These are phyloP conservation scores for Aspergillus vadensis DNA, from an alignment of 2,329 filamentous ascomycete genomes.

Conservation along the genomic window DNA sequence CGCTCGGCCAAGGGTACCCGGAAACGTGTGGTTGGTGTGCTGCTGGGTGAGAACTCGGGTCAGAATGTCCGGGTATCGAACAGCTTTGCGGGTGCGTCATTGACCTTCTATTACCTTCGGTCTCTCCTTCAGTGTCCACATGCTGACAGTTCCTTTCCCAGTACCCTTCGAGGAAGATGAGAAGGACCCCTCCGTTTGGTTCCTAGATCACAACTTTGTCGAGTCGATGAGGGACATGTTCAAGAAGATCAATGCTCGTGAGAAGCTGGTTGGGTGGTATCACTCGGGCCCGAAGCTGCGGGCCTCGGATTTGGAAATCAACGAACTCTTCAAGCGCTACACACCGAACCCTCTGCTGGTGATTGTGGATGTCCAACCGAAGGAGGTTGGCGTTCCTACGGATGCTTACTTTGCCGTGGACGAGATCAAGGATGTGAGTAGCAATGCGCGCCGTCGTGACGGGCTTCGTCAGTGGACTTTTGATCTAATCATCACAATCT, in stretches of 20 bases:
- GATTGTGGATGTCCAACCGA: conserved; percentile 97
- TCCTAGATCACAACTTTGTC: conserved; percentile 98
- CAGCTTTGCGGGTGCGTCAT: conserved; percentile 84
- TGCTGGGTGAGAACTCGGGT: conserved; percentile 93
- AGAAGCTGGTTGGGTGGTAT: conserved; percentile 99
- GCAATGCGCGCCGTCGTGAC: neutral
- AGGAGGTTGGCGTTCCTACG: conserved; percentile 95
- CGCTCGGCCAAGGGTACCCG: conserved; percentile 86
- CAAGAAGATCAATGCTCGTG: conserved; percentile 98
- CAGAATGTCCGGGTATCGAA: conserved; percentile 97
- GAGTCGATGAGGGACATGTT: conserved; percentile 99
- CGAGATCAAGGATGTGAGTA: conserved; percentile 95
- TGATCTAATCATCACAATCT: neutral
- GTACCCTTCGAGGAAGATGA: conserved; percentile 99
- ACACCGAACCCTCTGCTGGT: conserved; percentile 94
- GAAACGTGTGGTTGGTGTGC: conserved; percentile 87
- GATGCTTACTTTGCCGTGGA: conserved; percentile 99
- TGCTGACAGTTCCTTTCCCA: conserved; percentile 41
- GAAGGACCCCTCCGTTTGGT: conserved; percentile 98
- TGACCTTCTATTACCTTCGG: conserved; percentile 5
- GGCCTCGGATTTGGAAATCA: conserved; percentile 97
- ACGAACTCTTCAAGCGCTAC: conserved; percentile 99
- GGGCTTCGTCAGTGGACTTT: neutral
- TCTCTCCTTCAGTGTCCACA: neutral
- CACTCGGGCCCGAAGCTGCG: conserved; percentile 96